Evolutionary conservation across 106 monocot species (phyloP).

Genomic region (Dendrobium officinale): DNA sequence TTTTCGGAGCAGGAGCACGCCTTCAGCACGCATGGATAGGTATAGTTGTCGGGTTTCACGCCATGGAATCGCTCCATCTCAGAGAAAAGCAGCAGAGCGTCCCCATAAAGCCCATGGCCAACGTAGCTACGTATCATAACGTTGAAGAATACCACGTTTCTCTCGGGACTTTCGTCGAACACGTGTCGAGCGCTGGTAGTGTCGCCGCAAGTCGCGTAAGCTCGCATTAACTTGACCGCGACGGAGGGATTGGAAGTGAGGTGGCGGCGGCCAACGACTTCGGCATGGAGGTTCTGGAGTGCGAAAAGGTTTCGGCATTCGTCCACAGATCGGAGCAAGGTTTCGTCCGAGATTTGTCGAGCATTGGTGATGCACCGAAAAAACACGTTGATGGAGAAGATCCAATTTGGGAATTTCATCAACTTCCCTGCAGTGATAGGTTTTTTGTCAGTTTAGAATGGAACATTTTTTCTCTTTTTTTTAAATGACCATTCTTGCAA

Average conservation of each 20-base stretch:
- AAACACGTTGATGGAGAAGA: constrained; percentile 1
- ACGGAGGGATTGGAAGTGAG: constrained; percentile 34
- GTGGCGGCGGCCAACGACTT: constrained; percentile 18
- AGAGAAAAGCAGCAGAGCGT: constrained; percentile 50
- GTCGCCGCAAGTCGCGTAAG: constrained; percentile 49
- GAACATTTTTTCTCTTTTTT: too few species aligned
- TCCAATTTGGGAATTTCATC: background rate
- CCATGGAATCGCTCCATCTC: constrained; percentile 16
- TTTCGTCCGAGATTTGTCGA: background rate
- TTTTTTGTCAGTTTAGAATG: too few species aligned
- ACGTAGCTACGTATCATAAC: constrained; percentile 82
- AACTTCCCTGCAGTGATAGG: too few species aligned
- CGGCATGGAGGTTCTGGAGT: constrained; percentile 36
- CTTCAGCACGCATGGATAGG: constrained; percentile 63
- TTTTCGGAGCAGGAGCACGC: constrained; percentile 42
- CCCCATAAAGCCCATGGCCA: constrained; percentile 24
- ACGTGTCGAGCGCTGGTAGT: constrained; percentile 33
- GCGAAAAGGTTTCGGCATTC: constrained; percentile 23
- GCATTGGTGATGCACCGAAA: background rate
- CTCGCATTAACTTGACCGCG: constrained; percentile 67
- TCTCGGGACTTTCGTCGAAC: constrained; percentile 43
- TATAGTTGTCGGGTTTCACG: constrained; percentile 53
- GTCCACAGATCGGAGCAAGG: constrained; percentile 34
- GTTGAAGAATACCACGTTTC: constrained; percentile 66
- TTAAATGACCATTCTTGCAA: too few species aligned